Percentiles rank a stretch among this genome's conserved stretches.
These are phyloP conservation scores for Penicillium crustosum DNA, from an alignment of 2,329 filamentous ascomycete genomes.

Conservation along the genomic window DNA sequence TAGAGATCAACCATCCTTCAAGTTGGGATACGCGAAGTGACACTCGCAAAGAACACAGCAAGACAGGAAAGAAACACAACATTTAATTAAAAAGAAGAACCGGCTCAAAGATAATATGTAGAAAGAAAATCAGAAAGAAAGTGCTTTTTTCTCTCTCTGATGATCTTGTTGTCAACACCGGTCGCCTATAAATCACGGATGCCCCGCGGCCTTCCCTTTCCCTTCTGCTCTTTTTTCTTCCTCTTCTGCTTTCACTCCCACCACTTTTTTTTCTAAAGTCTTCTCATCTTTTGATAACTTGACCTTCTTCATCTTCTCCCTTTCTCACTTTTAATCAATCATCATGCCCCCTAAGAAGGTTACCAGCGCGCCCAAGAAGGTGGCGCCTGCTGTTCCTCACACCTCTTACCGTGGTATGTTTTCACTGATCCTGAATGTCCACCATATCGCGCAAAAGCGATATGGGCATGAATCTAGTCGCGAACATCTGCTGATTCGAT, in stretches of 20 bases:
- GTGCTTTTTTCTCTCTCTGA: constrained; percentile 28
- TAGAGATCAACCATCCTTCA: neutral
- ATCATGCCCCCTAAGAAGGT: constrained; percentile 67
- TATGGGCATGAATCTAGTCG: constrained; percentile 48
- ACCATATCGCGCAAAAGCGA: constrained; percentile 47
- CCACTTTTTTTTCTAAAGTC: neutral
- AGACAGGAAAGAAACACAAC: constrained; percentile 3
- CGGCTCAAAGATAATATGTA: neutral
- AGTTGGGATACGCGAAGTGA: neutral
- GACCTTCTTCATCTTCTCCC: constrained; percentile 16
- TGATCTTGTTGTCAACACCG: constrained; percentile 46
- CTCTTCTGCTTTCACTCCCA: constrained; percentile 16
- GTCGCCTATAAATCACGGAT: constrained; percentile 45
- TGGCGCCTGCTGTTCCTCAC: constrained; percentile 56
- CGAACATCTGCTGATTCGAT: constrained; percentile 54
- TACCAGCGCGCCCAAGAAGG: constrained; percentile 59
- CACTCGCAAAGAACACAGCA: constrained; percentile 4
- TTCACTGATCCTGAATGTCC: constrained; percentile 45
- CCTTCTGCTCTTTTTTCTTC: constrained; percentile 32
- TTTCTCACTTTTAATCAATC: constrained; percentile 11
- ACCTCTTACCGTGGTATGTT: constrained; percentile 66
- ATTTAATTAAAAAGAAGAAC: neutral
- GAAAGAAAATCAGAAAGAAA: constrained; percentile 10
- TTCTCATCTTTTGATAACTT: constrained; percentile 2
- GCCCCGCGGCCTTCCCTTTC: constrained; percentile 43